Evolutionary conservation across 2,329 filamentous ascomycete species (phyloP).

Genomic region (Stachybotrys elegans): DNA sequence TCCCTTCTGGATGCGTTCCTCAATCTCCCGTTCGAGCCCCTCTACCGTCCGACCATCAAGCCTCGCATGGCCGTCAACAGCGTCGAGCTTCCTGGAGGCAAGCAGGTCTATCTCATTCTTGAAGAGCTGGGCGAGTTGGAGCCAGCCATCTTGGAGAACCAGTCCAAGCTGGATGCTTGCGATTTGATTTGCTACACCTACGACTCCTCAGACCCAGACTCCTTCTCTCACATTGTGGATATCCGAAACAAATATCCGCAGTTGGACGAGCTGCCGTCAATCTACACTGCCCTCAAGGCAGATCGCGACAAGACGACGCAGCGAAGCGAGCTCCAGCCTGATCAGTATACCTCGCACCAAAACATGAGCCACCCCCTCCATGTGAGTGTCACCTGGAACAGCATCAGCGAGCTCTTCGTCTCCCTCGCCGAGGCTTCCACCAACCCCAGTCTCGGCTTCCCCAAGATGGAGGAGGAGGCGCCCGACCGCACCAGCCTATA

Average conservation of each 20-base stretch:
- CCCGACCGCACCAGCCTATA: conserved; percentile 82
- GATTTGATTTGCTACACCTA: conserved; percentile 94
- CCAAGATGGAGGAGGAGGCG: conserved; percentile 80
- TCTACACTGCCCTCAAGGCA: conserved; percentile 92
- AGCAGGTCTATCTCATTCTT: conserved; percentile 94
- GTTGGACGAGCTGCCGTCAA: conserved; percentile 80
- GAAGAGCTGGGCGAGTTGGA: conserved; percentile 96
- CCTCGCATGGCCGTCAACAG: conserved; percentile 91
- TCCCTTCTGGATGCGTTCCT: conserved; percentile 87
- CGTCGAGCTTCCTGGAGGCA: conserved; percentile 90
- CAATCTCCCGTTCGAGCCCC: conserved; percentile 75
- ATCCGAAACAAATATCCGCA: conserved; percentile 75
- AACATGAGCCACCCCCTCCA: conserved; percentile 91
- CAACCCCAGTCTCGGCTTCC: conserved; percentile 82
- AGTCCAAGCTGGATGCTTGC: conserved; percentile 82
- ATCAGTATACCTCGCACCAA: conserved; percentile 78
- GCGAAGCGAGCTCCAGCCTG: conserved; percentile 82
- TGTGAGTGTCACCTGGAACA: conserved; percentile 91
- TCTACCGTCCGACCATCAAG: conserved; percentile 92
- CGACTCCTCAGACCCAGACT: conserved; percentile 94
- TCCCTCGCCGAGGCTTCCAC: conserved; percentile 86
- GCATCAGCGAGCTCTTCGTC: conserved; percentile 91
- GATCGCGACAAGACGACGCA: conserved; percentile 97
- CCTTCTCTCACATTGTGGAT: conserved; percentile 84
- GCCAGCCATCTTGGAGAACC: conserved; percentile 88